Evolutionary conservation across 1,284 basidiomycete species (phyloP).

Genomic region (Mycosarcoma mackinlayi): DNA sequence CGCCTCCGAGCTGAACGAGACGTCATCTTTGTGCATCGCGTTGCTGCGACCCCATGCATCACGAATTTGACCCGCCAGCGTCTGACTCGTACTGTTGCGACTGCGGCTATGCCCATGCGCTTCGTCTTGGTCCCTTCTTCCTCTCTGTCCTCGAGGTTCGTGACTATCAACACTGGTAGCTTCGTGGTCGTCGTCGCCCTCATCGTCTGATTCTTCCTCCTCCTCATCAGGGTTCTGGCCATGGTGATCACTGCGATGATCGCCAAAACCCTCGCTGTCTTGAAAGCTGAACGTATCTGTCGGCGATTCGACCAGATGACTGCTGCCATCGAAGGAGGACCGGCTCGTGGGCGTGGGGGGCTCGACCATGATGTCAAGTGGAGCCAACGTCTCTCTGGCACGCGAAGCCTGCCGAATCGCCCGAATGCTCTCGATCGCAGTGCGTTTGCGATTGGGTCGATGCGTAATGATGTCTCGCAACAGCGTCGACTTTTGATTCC

Average conservation of each 20-base stretch:
- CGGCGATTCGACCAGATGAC: conserved; percentile 28
- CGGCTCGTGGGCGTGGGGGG: conserved; percentile 31
- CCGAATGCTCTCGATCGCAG: conserved; percentile 43
- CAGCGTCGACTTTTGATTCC: conserved; percentile 62
- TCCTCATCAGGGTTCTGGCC: conserved; percentile 11
- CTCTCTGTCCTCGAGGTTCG: conserved; percentile 1
- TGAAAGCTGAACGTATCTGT: conserved; percentile 31
- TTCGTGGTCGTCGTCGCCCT: conserved; percentile 3
- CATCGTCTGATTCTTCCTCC: conserved; percentile 6
- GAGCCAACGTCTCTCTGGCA: conserved; percentile 13
- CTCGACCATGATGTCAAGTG: conserved; percentile 34
- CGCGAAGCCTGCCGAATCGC: conserved; percentile 37
- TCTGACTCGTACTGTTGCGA: conserved; percentile 22
- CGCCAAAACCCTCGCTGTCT: conserved; percentile 1
- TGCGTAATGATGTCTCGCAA: conserved; percentile 61
- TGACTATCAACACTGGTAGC: neutral
- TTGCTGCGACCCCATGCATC: conserved; percentile 34
- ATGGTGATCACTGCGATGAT: conserved; percentile 11
- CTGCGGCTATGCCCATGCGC: conserved; percentile 3
- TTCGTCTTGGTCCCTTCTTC: conserved; percentile 23
- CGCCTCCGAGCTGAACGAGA: neutral
- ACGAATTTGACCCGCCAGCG: conserved; percentile 31
- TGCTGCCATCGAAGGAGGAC: conserved; percentile 16
- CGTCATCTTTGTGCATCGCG: conserved; percentile 1
- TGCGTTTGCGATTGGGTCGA: conserved; percentile 38